Evolutionary conservation across 164 flowering plant species (phyloP).

Genomic region (Umbellularia californica): DNA sequence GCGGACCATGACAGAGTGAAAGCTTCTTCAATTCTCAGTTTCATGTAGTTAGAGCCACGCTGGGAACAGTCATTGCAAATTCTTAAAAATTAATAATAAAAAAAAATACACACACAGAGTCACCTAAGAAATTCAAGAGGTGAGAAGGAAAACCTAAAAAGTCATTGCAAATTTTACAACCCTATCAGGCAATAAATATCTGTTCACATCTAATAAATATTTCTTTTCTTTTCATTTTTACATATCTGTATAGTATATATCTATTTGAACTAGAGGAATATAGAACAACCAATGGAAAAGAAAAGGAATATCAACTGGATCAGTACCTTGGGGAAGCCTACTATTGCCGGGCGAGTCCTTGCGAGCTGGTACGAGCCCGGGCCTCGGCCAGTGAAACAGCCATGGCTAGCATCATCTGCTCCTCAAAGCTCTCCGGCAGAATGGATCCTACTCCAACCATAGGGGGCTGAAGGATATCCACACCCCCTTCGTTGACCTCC

Average conservation of each 20-base stretch:
- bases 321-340: neutral
- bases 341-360: slow-evolving; percentile 62
- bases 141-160: too few relatives aligned
- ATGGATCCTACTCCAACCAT: slow-evolving; percentile 27
- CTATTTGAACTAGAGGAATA: neutral
- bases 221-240: neutral
- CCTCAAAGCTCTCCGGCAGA: slow-evolving; percentile 85
- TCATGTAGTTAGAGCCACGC: too few relatives aligned
- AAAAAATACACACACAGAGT: too few relatives aligned
- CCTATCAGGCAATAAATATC: too few relatives aligned
- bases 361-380: slow-evolving; percentile 39
- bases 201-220: too few relatives aligned
- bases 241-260: neutral
- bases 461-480: slow-evolving; percentile 30
- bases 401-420: slow-evolving; percentile 97
- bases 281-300: neutral
- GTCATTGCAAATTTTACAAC: too few relatives aligned
- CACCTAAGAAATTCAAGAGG: too few relatives aligned
- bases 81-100: too few relatives aligned
- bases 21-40: too few relatives aligned
- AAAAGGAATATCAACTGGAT: neutral
- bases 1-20: too few relatives aligned
- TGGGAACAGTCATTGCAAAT: too few relatives aligned
- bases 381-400: slow-evolving; percentile 91
- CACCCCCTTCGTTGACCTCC: slow-evolving; percentile 26